Evolutionary conservation across 2,329 filamentous ascomycete genomes (phyloP).

Genomic region (Chrysoporthe austroafricana): DNA sequence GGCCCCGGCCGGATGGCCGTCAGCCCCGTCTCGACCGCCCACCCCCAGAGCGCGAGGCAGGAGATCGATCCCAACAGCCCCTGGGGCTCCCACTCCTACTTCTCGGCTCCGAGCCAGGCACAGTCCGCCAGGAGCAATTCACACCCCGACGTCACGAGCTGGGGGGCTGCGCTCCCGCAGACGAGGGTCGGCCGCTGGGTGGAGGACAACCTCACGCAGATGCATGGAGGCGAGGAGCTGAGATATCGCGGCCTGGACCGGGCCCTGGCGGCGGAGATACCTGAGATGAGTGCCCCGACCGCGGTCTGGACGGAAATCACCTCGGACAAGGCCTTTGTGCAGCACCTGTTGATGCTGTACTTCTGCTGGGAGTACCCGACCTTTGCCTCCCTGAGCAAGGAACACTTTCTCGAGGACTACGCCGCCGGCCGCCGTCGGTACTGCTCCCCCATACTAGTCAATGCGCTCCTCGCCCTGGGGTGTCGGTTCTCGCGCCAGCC

Average conservation of each 20-base stretch:
- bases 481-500: slow-evolving; percentile 71
- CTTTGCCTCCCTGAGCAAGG: slow-evolving; percentile 72
- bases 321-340: slow-evolving; percentile 59
- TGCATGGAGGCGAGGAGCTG: slow-evolving; percentile 27
- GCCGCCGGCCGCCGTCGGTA: slow-evolving; percentile 62
- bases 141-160: slow-evolving; percentile 51
- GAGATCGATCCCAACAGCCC: slow-evolving; percentile 51
- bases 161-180: slow-evolving; percentile 46
- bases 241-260: slow-evolving; percentile 50
- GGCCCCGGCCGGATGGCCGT: slow-evolving; percentile 29
- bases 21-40: slow-evolving; percentile 39
- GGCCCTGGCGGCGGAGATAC: slow-evolving; percentile 51
- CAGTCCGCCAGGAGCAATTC: slow-evolving; percentile 52
- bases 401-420: slow-evolving; percentile 72
- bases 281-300: slow-evolving; percentile 48
- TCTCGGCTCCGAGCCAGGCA: slow-evolving; percentile 51
- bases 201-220: slow-evolving; percentile 37
- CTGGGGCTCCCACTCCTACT: slow-evolving; percentile 44
- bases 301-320: slow-evolving; percentile 66
- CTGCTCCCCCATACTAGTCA: slow-evolving; percentile 70
- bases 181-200: slow-evolving; percentile 56
- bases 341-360: slow-evolving; percentile 68
- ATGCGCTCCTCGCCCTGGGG: slow-evolving; percentile 66
- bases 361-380: slow-evolving; percentile 80
- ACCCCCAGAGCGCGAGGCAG: slow-evolving; percentile 38